Evolutionary conservation across 2,329 filamentous ascomycete genomes (phyloP).

Genomic region (Venturia pyrina): DNA sequence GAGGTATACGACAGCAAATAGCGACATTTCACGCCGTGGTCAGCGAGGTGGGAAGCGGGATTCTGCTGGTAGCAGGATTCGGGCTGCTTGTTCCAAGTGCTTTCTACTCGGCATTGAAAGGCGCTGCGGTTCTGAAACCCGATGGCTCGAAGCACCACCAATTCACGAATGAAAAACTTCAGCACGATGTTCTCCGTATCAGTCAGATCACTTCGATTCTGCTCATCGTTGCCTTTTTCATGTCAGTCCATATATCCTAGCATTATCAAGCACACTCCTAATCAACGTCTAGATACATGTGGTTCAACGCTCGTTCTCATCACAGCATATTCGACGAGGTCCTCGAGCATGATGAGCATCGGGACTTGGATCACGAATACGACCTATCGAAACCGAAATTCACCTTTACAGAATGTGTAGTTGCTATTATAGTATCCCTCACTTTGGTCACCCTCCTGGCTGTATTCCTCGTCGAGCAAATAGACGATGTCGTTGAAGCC

Average conservation of each 20-base stretch:
- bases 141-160: constrained; percentile 6
- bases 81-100: constrained; percentile 11
- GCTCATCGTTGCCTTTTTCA: constrained; percentile 25
- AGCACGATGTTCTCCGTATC: constrained; percentile 26
- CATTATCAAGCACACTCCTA: neutral
- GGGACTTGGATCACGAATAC: constrained; percentile 53
- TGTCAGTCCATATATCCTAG: constrained; percentile 13
- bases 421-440: constrained; percentile 56
- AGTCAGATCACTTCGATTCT: constrained; percentile 27
- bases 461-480: constrained; percentile 63
- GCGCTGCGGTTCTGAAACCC: neutral
- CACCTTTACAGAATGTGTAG: constrained; percentile 61
- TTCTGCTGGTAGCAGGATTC: constrained; percentile 66
- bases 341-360: constrained; percentile 59
- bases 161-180: constrained; percentile 24
- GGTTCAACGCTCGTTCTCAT: constrained; percentile 68
- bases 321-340: constrained; percentile 68
- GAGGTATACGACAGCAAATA: constrained; percentile 58
- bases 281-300: constrained; percentile 34
- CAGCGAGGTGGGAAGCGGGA: constrained; percentile 67
- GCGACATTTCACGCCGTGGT: constrained; percentile 66
- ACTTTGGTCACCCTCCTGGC: constrained; percentile 64
- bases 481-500: constrained; percentile 49
- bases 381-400: constrained; percentile 56
- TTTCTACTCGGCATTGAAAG: constrained; percentile 11